Evolutionary conservation across 208 protist species (phyloP), one percentile per base, ranked within the genome.

Genomic region (Histomonas meleagridis): DNA sequence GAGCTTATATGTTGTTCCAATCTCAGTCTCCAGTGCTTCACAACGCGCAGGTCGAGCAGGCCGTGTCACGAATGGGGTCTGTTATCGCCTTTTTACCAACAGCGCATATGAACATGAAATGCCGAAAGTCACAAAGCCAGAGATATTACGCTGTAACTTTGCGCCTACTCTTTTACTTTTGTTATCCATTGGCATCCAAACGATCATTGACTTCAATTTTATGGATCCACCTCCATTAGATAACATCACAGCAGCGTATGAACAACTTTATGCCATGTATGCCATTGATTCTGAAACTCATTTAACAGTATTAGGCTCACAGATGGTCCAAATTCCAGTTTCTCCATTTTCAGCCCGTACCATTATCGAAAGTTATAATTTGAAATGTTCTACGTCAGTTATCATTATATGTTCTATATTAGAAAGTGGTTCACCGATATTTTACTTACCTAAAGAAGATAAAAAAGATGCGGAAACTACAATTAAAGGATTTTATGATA

Each of bases 21-120:
- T 97, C 70, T 95, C 94, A 78, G 95, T 96, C 90, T 96, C 96
- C 2, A 96, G 96, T 86, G 96, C 96, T 18, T 90, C 95, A 91
- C 97, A 98, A 93, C 96, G 97, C 38, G 91, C 94, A 28, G 97
- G 97, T 40, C 95, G 97, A 78, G 97, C 97, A n/a, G 96, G 96
- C 12, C 90, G 94, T 49, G 60, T 62, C n/a, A 70, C 48, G 0
- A 62, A 93, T 10, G 95, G 95, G 23, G 51, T 93, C n/a, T 94
- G 92, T 60, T 96, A 94, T 90, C 46, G 92, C 18, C 90, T 97
- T 12, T 97, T 95, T 90, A 96, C 96, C 0, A 60, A 96, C 70
- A 21, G 26, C 7, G 55, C 79, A 16, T 97, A 93, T 65, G 32
- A 92, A 18, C 53, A 78, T 18, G 76, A 86, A 55, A 46, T 94